Evolutionary conservation across 73 alveolate genomes (phyloP), one percentile per base, ranked within the genome.

Genomic region (Paramecium caudatum): DNA sequence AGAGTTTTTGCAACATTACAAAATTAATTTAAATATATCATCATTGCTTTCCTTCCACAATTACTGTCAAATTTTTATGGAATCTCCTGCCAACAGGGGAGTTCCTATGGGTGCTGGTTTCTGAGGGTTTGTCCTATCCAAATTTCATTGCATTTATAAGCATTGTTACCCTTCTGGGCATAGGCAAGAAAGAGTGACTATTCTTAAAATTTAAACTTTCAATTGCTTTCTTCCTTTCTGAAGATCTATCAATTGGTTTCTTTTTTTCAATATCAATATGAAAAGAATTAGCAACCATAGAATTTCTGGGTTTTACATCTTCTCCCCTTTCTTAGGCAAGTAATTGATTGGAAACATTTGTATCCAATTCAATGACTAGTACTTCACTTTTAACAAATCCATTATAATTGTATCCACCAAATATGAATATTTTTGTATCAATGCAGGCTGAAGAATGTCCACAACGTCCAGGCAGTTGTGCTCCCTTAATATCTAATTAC

Each of bases 341-440:
- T 55, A 55, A 55, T 55, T 55, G 30, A 55, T 55, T 37, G 2
- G 80, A 23, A 4, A 55, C 12, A 55, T 55, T 55, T 3, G 80
- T 34, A 10, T 74, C 88, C 55, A 74, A 45, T 43, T 74, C 88
- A 10, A 74, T 21, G 9, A 74, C 70, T 74, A 74, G 5, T 1
- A 74, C 47, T 9, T 74, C 88, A 74, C 88, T 74, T 74, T 74
- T 74, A 0, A 74, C 88, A 74, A 74, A 74, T 1, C 88, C 88
- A 43, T 74, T 45, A 74, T 74, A 74, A 74, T 74, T 74, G 0
- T 23, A 41, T 45, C 88, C 88, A 3, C 88, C 88, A 74, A 37
- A 74, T 41, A 74, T 74, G 88, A 74, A 74, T 15, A 74, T 19
- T 74, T 45, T 74, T 34, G 88, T 74, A 41, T 74, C 88, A 4